These are phyloP conservation scores for Gaeumannomyces tritici DNA, from an alignment of 2,329 filamentous ascomycete genomes.

Conservation along the genomic window DNA sequence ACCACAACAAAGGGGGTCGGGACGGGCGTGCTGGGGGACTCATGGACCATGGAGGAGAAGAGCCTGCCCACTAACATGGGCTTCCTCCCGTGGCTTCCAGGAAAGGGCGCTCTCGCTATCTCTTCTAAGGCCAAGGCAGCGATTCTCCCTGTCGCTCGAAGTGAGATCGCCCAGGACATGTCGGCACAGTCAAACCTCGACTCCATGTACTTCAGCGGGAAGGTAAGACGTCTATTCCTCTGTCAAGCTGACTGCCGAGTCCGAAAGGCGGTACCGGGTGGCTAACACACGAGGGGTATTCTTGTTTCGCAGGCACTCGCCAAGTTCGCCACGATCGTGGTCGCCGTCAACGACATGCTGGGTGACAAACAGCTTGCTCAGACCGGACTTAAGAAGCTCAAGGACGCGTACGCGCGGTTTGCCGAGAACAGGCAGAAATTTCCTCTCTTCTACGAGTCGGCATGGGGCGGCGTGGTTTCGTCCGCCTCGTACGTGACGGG, in stretches of 20 bases:
- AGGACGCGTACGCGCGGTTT: conserved; percentile 58
- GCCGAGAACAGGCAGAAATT: conserved; percentile 57
- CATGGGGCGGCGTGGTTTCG: conserved; percentile 76
- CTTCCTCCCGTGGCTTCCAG: conserved; percentile 68
- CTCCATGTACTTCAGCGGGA: conserved; percentile 92
- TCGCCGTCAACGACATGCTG: conserved; percentile 54
- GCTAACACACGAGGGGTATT: background rate
- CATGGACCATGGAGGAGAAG: conserved; percentile 69
- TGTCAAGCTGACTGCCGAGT: too few species aligned
- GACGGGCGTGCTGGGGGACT: conserved; percentile 59
- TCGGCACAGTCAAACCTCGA: conserved; percentile 61
- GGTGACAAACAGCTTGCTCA: conserved; percentile 47
- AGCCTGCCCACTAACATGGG: conserved; percentile 64
- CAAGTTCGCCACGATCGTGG: conserved; percentile 64
- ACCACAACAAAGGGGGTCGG: conserved; percentile 81
- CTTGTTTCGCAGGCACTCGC: conserved; percentile 46
- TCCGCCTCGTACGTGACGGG: conserved; percentile 61
- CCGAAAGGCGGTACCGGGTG: too few species aligned
- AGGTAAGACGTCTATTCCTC: conserved; percentile 35
- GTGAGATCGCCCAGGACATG: conserved; percentile 71
- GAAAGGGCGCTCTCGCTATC: conserved; percentile 29
- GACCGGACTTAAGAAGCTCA: conserved; percentile 50
- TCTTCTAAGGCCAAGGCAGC: conserved; percentile 34
- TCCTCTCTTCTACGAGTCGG: conserved; percentile 54
- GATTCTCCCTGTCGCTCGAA: conserved; percentile 54